These are phyloP conservation scores for Breviolum minutum DNA, from an alignment of 73 alveolate species.

Conservation along the genomic window DNA sequence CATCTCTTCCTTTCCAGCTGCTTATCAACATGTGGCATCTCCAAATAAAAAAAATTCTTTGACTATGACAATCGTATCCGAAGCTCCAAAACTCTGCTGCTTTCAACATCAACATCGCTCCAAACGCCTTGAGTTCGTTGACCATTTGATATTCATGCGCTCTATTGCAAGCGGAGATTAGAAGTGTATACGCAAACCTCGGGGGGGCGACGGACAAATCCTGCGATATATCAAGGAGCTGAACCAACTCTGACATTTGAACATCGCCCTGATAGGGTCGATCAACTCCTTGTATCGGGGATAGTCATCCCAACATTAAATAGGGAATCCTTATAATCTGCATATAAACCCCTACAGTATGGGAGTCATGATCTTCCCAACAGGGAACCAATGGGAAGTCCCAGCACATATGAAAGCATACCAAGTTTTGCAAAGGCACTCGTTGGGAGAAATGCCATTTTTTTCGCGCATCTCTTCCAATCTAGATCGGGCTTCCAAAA, in stretches of 20 bases:
- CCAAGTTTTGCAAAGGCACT: not conserved
- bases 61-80: not conserved
- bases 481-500: not conserved
- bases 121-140: not conserved
- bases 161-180: slow-evolving; percentile 40
- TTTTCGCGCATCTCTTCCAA: not conserved
- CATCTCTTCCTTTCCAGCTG: not conserved
- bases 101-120: not conserved
- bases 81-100: not conserved
- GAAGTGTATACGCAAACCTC: slow-evolving; percentile 19
- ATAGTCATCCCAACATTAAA: not conserved
- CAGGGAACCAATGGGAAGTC: not conserved
- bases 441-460: not conserved
- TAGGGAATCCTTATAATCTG: not conserved
- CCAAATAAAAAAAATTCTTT: no score
- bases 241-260: not conserved
- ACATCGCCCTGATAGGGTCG: not conserved
- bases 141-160: slow-evolving; percentile 14
- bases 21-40: not conserved
- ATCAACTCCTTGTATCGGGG: not conserved
- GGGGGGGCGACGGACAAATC: not conserved
- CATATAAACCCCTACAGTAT: not conserved
- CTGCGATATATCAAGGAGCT: not conserved
- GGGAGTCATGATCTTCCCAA: not conserved
- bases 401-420: not conserved